These are phyloP conservation scores for Aspergillus cristatus DNA, from an alignment of 495 filamentous ascomycete species.

Conservation along the genomic window DNA sequence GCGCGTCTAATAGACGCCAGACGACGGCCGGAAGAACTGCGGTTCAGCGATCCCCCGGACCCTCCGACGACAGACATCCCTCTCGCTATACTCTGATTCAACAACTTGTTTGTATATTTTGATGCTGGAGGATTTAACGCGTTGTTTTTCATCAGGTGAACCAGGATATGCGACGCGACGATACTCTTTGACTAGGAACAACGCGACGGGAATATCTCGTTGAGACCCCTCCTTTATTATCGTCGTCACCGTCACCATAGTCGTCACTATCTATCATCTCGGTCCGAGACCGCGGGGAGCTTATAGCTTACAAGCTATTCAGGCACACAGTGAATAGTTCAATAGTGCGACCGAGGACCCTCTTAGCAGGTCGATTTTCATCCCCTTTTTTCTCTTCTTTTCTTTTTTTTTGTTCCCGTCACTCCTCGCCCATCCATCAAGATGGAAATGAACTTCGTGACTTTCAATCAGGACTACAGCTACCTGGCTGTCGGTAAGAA, in stretches of 20 bases:
- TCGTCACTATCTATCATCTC: background rate
- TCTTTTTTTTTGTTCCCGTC: conserved; percentile 1
- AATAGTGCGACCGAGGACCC: too few species aligned
- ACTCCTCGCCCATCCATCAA: conserved; percentile 14
- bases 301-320: too few species aligned
- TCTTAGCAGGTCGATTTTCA: too few species aligned
- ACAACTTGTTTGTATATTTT: too few species aligned
- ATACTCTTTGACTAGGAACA: conserved; percentile 9
- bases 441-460: conserved; percentile 90
- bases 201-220: conserved; percentile 12
- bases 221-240: conserved; percentile 17
- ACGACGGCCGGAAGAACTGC: conserved; percentile 5
- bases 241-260: conserved; percentile 5
- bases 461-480: conserved; percentile 98
- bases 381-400: background rate
- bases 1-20: conserved; percentile 11
- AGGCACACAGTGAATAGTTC: too few species aligned
- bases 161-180: conserved; percentile 10
- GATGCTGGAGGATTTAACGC: too few species aligned
- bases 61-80: conserved; percentile 11
- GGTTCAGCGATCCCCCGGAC: conserved; percentile 14
- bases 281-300: background rate
- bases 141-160: too few species aligned
- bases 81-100: background rate
- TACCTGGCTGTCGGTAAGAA: conserved; percentile 83